A percentile compares a stretch with the other conserved stretches of the same genome.
phyloP scores from a whole-genome alignment of 31 red algal genomes.

The Odonthalia washingtoniensis region DNA sequence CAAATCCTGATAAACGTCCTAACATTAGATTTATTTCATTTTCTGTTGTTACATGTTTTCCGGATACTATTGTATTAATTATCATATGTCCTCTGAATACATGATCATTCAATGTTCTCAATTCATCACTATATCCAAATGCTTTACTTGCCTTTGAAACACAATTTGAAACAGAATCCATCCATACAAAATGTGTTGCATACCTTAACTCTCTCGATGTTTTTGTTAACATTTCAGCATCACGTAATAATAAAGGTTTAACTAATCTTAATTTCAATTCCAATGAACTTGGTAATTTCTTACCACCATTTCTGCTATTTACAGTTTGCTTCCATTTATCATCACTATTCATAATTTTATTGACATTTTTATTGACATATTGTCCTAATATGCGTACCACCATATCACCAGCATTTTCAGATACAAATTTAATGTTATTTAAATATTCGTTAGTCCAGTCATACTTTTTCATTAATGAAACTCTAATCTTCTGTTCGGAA shows the following conservation, averaged over 20 bases:
- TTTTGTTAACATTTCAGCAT: not conserved
- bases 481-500: not conserved
- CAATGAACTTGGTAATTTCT: not conserved
- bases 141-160: not conserved
- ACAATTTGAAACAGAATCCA: slow-evolving; percentile 37
- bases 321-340: slow-evolving; percentile 27
- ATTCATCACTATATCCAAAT: not conserved
- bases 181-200: slow-evolving; percentile 62
- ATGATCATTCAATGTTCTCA: slow-evolving; percentile 23
- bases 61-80: slow-evolving; percentile 24
- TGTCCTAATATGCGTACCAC: slow-evolving; percentile 8
- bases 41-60: not conserved
- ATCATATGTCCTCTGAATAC: slow-evolving; percentile 49
- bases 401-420: not conserved
- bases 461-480: not conserved
- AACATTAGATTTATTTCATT: slow-evolving; percentile 40
- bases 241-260: slow-evolving; percentile 25
- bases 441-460: not conserved
- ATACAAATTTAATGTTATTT: slow-evolving; percentile 26
- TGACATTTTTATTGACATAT: slow-evolving; percentile 2
- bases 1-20: slow-evolving; percentile 11
- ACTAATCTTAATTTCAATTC: not conserved
- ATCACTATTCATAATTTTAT: not conserved
- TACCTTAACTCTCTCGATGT: not conserved
- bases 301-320: slow-evolving; percentile 1